Percentiles rank a stretch among this genome's conserved stretches.
Conservation (phyloP, 2,329 filamentous ascomycete genomes). For the Diaporthe nobilis region DNA sequence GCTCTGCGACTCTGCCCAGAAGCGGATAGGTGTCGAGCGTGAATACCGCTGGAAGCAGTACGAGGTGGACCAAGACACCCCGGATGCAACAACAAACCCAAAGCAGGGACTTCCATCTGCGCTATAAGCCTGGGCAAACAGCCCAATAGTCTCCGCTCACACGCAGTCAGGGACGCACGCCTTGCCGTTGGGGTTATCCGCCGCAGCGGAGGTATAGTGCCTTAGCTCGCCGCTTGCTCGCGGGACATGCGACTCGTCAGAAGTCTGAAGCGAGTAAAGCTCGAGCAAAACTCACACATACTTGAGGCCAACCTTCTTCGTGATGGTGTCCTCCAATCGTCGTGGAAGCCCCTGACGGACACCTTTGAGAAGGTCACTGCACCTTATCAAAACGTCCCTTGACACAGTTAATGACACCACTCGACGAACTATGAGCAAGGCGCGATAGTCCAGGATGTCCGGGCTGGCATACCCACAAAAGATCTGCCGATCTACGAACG, state of each 20-base stretch:
- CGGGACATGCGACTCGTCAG: slow-evolving; percentile 28
- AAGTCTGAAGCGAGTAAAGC: slow-evolving; percentile 31
- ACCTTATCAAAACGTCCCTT: slow-evolving; percentile 13
- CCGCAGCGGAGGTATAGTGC: not conserved
- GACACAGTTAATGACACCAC: slow-evolving; percentile 17
- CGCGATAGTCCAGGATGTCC: not conserved
- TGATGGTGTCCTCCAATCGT: slow-evolving; percentile 8
- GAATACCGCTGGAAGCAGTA: slow-evolving; percentile 64
- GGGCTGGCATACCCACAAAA: slow-evolving; percentile 1
- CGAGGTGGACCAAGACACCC: slow-evolving; percentile 29
- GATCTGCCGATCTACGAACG: slow-evolving; percentile 22
- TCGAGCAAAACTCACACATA: slow-evolving; percentile 18
- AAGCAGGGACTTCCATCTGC: not conserved
- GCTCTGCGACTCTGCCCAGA: slow-evolving; percentile 67
- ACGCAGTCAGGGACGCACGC: not conserved
- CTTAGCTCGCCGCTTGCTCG: not conserved
- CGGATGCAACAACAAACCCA: not conserved
- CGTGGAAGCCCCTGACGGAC: not conserved
- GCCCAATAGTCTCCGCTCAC: not conserved
- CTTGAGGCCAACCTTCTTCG: slow-evolving; percentile 31
- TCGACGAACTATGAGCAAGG: not conserved
- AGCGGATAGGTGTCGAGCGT: slow-evolving; percentile 59
- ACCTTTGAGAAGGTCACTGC: slow-evolving; percentile 9
- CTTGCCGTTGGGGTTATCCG: slow-evolving; percentile 8
- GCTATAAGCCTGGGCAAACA: slow-evolving; percentile 8